Evolutionary conservation across 2,329 filamentous ascomycete genomes (phyloP), one percentile per base, ranked within the genome.

Genomic region (Fusarium albosuccineum): DNA sequence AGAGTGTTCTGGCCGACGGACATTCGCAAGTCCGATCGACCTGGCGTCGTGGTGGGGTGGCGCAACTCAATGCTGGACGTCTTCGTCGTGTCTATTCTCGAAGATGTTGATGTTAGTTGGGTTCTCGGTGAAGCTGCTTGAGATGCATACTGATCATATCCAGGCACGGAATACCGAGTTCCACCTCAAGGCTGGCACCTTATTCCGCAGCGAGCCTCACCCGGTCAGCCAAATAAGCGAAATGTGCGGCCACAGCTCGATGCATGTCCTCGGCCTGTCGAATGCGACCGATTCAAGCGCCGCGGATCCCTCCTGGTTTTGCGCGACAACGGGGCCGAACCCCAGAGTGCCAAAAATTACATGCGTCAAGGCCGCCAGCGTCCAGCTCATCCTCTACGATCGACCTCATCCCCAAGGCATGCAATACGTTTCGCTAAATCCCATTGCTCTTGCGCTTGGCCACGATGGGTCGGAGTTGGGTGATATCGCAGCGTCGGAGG

Each of bases 1-100:
- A 93, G 96, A 84, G 90, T 99, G 83, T 98, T 99, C 83, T 99
- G 96, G 96, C 97, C 96, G 74, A 92, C 92, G 75, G 94, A 97
- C 81, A 89, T 93, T 75, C 86, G 87, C 56, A 86, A 85, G 78
- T 92, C 90, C 57, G 87, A 89, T 70, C 85, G 87, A 59, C 88
- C 93, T 41, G 96, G 95, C 44, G 92, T 97, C 63, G 89, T 99
- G 68, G 92, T 99, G 46, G 96, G 96, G 75, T 99, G 95, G 93
- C 89, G 92, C 74, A 99, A 99, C 79, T 97, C 95, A 37, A 90
- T 91, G 48, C 83, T 94, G 53, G 96, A 99, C 79, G 84, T 98
- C 46, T 92, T 98, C 74, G 94, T 98, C 37, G 89, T 98, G 50
- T 91, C 93, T 27, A 88, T 98, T 46, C 82, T 99, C 64, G 92